These are phyloP conservation scores for Septoria linicola DNA, from an alignment of 2,329 filamentous ascomycete species.

Conservation along the genomic window DNA sequence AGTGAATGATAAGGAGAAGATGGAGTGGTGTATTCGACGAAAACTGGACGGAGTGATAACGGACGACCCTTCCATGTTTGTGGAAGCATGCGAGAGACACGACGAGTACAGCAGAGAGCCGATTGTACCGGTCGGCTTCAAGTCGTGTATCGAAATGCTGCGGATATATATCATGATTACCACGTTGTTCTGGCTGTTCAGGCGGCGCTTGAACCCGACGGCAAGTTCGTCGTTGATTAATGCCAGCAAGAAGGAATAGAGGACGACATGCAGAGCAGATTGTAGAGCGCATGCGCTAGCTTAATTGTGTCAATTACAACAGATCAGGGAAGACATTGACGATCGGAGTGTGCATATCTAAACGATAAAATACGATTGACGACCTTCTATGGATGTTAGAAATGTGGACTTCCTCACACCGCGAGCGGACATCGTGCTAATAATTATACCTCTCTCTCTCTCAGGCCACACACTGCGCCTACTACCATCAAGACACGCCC, in stretches of 20 bases:
- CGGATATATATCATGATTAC: conserved; percentile 24
- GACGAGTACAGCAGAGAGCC: conserved; percentile 35
- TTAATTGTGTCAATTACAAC: too few species aligned
- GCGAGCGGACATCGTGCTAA: too few species aligned
- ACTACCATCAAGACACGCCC: too few species aligned
- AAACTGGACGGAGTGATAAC: conserved; percentile 79
- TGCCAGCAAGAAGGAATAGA: conserved; percentile 13
- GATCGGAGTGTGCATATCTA: too few species aligned
- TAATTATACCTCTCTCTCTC: too few species aligned
- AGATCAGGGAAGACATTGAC: too few species aligned
- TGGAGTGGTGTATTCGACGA: conserved; percentile 74
- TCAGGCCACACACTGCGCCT: too few species aligned
- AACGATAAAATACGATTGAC: too few species aligned
- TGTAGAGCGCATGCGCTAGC: conserved; percentile 1
- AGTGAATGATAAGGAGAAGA: conserved; percentile 73
- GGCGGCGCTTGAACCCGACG: conserved; percentile 16
- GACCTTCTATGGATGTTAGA: too few species aligned
- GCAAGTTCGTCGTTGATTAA: conserved; percentile 19
- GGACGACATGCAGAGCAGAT: background rate
- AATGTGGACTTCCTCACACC: too few species aligned
- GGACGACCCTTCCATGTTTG: conserved; percentile 71
- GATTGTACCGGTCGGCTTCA: conserved; percentile 17
- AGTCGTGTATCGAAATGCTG: conserved; percentile 20
- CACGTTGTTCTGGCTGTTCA: conserved; percentile 25
- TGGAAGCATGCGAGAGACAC: conserved; percentile 57